Conservation (phyloP, 331 rosid genomes). For the Telfairia occidentalis region DNA sequence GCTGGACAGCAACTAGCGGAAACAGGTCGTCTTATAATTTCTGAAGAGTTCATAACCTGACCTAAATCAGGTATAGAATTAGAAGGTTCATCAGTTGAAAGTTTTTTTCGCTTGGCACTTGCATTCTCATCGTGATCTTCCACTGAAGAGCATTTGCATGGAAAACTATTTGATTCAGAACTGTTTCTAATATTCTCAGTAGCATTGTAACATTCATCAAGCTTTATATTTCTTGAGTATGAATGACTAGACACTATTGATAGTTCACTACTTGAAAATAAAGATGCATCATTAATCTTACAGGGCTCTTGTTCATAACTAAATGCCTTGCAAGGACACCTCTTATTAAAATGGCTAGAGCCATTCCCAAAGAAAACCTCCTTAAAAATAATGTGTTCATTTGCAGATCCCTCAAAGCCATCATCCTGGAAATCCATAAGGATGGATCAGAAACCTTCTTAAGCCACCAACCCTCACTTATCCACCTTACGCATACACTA, state of each 20-base stretch:
- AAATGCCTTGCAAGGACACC: slow-evolving; percentile 45
- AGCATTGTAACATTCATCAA: slow-evolving; percentile 31
- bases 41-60: slow-evolving; percentile 26
- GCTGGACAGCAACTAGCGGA: slow-evolving; percentile 23
- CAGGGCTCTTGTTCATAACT: slow-evolving; percentile 53
- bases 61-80: slow-evolving; percentile 30
- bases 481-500: slow-evolving; percentile 19
- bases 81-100: slow-evolving; percentile 42
- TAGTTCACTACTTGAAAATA: slow-evolving; percentile 66
- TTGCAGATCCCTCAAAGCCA: slow-evolving; percentile 70
- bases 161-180: slow-evolving; percentile 30
- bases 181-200: slow-evolving; percentile 30
- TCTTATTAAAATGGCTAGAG: slow-evolving; percentile 28
- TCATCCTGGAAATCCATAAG: slow-evolving; percentile 52
- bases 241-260: slow-evolving; percentile 42
- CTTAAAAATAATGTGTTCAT: slow-evolving; percentile 53
- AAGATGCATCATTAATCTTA: slow-evolving; percentile 43
- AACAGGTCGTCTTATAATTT: slow-evolving; percentile 24
- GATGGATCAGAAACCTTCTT: slow-evolving; percentile 18
- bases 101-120: slow-evolving; percentile 49
- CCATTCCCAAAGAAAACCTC: slow-evolving; percentile 57
- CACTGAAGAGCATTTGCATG: slow-evolving; percentile 24
- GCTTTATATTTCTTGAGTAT: slow-evolving; percentile 32
- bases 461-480: slow-evolving; percentile 19
- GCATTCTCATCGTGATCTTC: slow-evolving; percentile 31